phyloP scores from a whole-genome alignment of 139 green algal species.

The Auxenochlorella pyrenoidosa region DNA sequence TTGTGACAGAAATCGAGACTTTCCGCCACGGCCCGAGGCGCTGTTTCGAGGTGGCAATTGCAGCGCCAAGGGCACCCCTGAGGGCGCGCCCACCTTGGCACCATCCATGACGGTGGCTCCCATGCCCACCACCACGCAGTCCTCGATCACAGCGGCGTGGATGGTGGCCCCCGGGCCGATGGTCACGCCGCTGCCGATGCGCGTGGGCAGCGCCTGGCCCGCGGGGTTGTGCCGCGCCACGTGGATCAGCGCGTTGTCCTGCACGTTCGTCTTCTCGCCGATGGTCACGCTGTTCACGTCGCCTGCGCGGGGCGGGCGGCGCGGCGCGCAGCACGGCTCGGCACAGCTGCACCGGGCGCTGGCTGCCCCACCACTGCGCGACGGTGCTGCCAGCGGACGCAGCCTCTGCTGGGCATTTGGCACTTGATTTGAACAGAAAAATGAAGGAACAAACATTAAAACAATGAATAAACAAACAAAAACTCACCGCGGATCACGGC shows the following conservation, averaged over 20 bases:
- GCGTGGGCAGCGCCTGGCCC: conserved; percentile 60
- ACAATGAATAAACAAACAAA: too few relatives aligned
- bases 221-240: conserved; percentile 81
- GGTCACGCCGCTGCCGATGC: conserved; percentile 80
- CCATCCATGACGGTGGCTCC: conserved; percentile 92
- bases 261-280: conserved; percentile 88
- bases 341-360: too few relatives aligned
- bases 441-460: too few relatives aligned
- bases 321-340: too few relatives aligned
- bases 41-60: neutral
- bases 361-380: too few relatives aligned
- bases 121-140: conserved; percentile 93
- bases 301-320: conserved; percentile 50
- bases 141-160: conserved; percentile 87
- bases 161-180: conserved; percentile 81
- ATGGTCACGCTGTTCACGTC: conserved; percentile 93
- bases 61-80: too few relatives aligned
- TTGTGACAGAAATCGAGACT: too few relatives aligned
- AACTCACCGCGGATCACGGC: conserved; percentile 84
- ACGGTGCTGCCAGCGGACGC: too few relatives aligned
- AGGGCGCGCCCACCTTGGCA: conserved; percentile 50
- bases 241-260: conserved; percentile 92
- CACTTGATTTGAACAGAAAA: too few relatives aligned
- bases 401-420: too few relatives aligned
- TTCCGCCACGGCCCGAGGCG: too few relatives aligned